These are phyloP conservation scores for Pythium phragmiticola DNA, from an alignment of 352 stramenopile species.

Conservation along the genomic window DNA sequence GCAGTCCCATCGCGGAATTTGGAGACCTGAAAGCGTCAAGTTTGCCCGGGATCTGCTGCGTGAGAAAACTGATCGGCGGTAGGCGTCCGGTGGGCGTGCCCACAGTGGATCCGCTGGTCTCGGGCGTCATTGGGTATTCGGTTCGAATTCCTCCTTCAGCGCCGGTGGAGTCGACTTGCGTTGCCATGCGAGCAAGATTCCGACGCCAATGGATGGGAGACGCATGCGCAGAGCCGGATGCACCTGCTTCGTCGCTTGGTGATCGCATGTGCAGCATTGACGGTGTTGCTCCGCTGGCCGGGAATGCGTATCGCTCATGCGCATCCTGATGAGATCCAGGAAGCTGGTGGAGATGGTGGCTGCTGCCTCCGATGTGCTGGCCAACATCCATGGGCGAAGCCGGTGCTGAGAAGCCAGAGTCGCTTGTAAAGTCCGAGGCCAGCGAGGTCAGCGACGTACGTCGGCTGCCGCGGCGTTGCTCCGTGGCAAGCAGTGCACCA, in stretches of 20 bases:
- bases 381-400: constrained; percentile 40
- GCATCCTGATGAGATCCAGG: constrained; percentile 3
- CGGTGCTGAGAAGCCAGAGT: constrained; percentile 27
- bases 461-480: constrained; percentile 17
- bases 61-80: constrained; percentile 78
- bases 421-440: constrained; percentile 35
- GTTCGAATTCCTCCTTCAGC: background rate
- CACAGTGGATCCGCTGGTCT: constrained; percentile 14
- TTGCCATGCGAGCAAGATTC: constrained; percentile 25
- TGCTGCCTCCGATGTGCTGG: constrained; percentile 4
- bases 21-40: constrained; percentile 58
- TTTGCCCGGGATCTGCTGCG: constrained; percentile 52
- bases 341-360: constrained; percentile 7
- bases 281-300: background rate
- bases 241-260: constrained; percentile 7
- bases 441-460: constrained; percentile 32
- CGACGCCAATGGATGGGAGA: constrained; percentile 30
- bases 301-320: constrained; percentile 21
- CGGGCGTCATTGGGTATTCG: constrained; percentile 17
- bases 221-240: constrained; percentile 5
- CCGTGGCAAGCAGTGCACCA: constrained; percentile 40
- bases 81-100: constrained; percentile 42
- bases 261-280: constrained; percentile 22
- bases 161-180: constrained; percentile 8
- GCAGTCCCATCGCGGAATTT: constrained; percentile 33